Evolutionary conservation across 768 basidiomycete genomes (phyloP), one percentile per base, ranked within the genome.

Genomic region (Arthromyces matolae): DNA sequence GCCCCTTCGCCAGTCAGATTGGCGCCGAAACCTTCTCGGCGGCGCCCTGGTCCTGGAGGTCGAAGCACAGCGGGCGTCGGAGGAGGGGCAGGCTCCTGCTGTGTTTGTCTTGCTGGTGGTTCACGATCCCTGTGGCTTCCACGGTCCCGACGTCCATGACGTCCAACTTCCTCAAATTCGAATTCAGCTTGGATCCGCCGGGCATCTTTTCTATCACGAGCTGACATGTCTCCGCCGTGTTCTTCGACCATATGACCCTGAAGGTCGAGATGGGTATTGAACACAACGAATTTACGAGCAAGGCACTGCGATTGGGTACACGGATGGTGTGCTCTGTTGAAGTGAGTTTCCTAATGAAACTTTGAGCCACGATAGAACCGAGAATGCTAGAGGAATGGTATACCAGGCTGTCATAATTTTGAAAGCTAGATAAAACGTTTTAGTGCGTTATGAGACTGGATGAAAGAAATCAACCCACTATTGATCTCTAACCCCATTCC

Each of bases 281-380:
- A 98, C 10, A 98, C 96, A 51, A 98, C 89, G 54, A 99, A 99
- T 68, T 96, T 97, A 57, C 81, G 85, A 5, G 81, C 83, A 36
- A 84, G 80, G 60, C 95, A 99, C 31, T 72, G 62, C 0, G 81
- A 53, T 48, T 91, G 83, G 3, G 69, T 72, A 64, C 95, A 99
- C 5, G 87, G 84, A 63, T 79, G 78, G 64, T 99, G 95, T 2
- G 72, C 81, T 23, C 70, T 72, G 55, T 77, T 80, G 66, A 89
- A 90, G 59, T 93, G 91, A 33, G 68, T 69, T 64, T 92, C 89
- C 84, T 89, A n/a, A 51, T 39, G 31, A 29, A 35, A 24, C 50
- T 47, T 20, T 49, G 24, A 35, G 40, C 42, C 19, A 20, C 24
- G 8, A 29, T 48, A 46, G 34, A 51, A 37, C 2, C 27, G n/a